Percentiles rank a stretch among this genome's conserved stretches.
Evolutionary conservation across 2,329 filamentous ascomycete genomes (phyloP).

Genomic region (Epichloe sibirici): DNA sequence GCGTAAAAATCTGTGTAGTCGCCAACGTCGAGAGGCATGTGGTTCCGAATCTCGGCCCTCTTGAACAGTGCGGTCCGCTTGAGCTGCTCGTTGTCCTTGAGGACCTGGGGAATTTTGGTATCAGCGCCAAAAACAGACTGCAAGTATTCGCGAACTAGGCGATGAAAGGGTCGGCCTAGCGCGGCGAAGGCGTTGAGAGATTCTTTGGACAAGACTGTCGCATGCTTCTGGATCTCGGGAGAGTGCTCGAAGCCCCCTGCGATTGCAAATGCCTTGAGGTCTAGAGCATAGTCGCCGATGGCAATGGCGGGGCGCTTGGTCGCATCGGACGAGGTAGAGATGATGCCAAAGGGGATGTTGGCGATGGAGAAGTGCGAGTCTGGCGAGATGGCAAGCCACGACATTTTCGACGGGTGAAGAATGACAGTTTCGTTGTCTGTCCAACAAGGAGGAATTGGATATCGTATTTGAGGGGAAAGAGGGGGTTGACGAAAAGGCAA

Average conservation of each 20-base stretch:
- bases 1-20: constrained; percentile 84
- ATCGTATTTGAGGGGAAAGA: no score
- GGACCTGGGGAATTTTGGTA: constrained; percentile 24
- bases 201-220: constrained; percentile 14
- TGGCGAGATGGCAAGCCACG: constrained; percentile 16
- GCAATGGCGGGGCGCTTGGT: constrained; percentile 55
- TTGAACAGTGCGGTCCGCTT: constrained; percentile 17
- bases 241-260: constrained; percentile 28
- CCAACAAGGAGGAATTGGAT: no score
- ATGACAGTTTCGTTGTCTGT: no score
- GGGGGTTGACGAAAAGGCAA: no score
- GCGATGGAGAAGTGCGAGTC: constrained; percentile 51
- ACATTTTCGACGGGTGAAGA: constrained; percentile 3
- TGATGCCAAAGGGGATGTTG: constrained; percentile 77
- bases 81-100: constrained; percentile 25
- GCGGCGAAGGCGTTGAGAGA: constrained; percentile 23
- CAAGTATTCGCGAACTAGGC: constrained; percentile 58
- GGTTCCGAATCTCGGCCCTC: constrained; percentile 42
- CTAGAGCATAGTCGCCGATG: constrained; percentile 60
- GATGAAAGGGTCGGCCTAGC: constrained; percentile 56
- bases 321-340: constrained; percentile 46
- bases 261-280: constrained; percentile 49
- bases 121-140: constrained; percentile 47
- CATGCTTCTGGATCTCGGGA: constrained; percentile 15
- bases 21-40: constrained; percentile 64